Percentiles rank a stretch among this genome's conserved stretches.
Conservation (phyloP, 805 yeast genomes). For the Lachancea mirantina region DNA sequence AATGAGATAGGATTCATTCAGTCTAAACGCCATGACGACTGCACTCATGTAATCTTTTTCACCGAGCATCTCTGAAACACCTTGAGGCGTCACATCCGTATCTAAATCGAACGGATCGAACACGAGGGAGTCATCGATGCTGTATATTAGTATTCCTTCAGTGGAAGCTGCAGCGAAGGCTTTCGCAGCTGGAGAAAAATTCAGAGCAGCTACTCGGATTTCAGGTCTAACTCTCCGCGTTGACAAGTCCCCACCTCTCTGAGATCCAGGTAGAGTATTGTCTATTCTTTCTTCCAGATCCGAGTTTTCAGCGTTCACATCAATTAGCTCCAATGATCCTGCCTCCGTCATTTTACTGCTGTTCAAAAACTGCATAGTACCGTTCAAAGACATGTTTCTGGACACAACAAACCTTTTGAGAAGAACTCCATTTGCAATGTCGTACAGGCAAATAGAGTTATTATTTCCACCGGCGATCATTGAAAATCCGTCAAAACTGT, state of each 20-base stretch:
- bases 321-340: conserved; percentile 76
- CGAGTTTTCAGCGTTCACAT: conserved; percentile 77
- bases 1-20: conserved; percentile 72
- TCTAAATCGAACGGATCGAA: conserved; percentile 96
- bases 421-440: conserved; percentile 79
- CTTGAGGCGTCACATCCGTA: conserved; percentile 80
- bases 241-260: conserved; percentile 70
- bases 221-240: conserved; percentile 71
- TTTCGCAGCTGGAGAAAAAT: conserved; percentile 83
- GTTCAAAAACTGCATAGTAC: conserved; percentile 73
- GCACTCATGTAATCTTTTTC: conserved; percentile 63
- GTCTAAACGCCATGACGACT: conserved; percentile 85
- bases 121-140: conserved; percentile 63
- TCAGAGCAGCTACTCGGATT: conserved; percentile 68
- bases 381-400: conserved; percentile 82
- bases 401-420: conserved; percentile 79
- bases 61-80: conserved; percentile 52
- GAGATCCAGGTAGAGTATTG: conserved; percentile 75
- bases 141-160: conserved; percentile 79
- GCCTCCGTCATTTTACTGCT: conserved; percentile 81
- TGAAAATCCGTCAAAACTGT: conserved; percentile 83
- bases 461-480: conserved; percentile 92
- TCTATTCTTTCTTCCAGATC: conserved; percentile 81
- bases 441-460: conserved; percentile 86
- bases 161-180: conserved; percentile 94